A percentile compares a stretch with the other conserved stretches of the same genome.
These are phyloP conservation scores for Magnolia sinica DNA, from an alignment of 164 flowering plant species.

Conservation along the genomic window DNA sequence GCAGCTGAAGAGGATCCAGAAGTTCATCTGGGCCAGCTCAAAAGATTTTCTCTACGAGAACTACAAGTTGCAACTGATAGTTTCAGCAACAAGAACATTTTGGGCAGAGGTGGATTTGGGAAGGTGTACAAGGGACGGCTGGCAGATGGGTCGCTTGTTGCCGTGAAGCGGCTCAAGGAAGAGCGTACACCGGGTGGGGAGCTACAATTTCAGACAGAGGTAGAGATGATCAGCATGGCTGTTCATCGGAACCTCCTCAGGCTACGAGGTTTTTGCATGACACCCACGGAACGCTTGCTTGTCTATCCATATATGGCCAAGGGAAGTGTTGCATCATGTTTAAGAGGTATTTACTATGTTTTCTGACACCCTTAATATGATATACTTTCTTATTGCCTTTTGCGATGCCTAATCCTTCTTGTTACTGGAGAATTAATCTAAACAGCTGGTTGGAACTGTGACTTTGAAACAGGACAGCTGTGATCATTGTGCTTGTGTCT, in stretches of 20 bases:
- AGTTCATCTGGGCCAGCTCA: slow-evolving; percentile 50
- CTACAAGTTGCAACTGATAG: slow-evolving; percentile 45
- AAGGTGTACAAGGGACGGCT: slow-evolving; percentile 42
- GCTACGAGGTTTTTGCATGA: slow-evolving; percentile 40
- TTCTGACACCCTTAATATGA: background rate
- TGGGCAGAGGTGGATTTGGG: slow-evolving; percentile 47
- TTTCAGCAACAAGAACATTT: slow-evolving; percentile 40
- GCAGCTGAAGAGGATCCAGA: slow-evolving; percentile 56
- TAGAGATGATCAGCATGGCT: slow-evolving; percentile 43
- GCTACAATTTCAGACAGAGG: slow-evolving; percentile 43
- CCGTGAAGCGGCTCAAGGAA: slow-evolving; percentile 39
- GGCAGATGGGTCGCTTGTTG: slow-evolving; percentile 44
- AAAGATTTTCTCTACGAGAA: slow-evolving; percentile 44
- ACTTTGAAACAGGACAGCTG: background rate
- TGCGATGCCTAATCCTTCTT: background rate
- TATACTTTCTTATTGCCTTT: background rate
- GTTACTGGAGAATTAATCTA: background rate
- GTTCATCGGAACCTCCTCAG: slow-evolving; percentile 36
- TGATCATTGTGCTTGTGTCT: background rate
- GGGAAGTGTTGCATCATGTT: slow-evolving; percentile 42
- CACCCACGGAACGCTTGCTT: slow-evolving; percentile 38
- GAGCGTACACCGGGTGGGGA: slow-evolving; percentile 39
- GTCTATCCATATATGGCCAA: slow-evolving; percentile 43
- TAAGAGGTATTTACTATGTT: slow-evolving; percentile 25
- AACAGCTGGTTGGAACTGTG: background rate